Evolutionary conservation across 2,329 filamentous ascomycete species (phyloP).

Genomic region (Pseudohalonectria lignicola): DNA sequence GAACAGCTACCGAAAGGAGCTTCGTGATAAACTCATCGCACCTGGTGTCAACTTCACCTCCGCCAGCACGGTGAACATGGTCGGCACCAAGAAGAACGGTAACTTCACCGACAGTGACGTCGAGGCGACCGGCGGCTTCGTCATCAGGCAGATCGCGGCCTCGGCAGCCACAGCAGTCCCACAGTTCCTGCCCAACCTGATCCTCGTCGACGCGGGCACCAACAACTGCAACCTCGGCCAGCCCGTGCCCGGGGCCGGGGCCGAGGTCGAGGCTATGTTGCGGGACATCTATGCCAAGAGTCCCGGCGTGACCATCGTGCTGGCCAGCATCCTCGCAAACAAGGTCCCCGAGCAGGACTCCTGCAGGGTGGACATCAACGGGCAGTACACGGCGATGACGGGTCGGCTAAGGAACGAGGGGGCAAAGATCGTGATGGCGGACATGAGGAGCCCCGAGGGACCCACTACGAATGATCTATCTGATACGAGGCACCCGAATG

Average conservation of each 20-base stretch:
- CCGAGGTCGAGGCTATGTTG: slow-evolving; percentile 10
- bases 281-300: slow-evolving; percentile 9
- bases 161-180: slow-evolving; percentile 1
- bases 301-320: slow-evolving; percentile 12
- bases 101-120: slow-evolving; percentile 5
- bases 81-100: slow-evolving; percentile 4
- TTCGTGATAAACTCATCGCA: slow-evolving; percentile 4
- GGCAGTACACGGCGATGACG: slow-evolving; percentile 5
- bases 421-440: slow-evolving; percentile 9
- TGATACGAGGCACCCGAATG: slow-evolving; percentile 7
- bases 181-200: slow-evolving; percentile 9
- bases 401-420: slow-evolving; percentile 5
- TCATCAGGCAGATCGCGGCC: slow-evolving; percentile 3
- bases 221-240: slow-evolving; percentile 11
- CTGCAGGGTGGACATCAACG: slow-evolving; percentile 10
- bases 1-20: slow-evolving; percentile 6
- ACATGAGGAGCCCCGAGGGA: slow-evolving; percentile 9
- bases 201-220: slow-evolving; percentile 11
- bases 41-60: slow-evolving; percentile 1
- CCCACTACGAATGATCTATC: slow-evolving; percentile 7
- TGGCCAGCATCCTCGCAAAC: slow-evolving; percentile 13
- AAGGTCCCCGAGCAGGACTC: slow-evolving; percentile 9
- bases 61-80: slow-evolving; percentile 5
- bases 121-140: slow-evolving; percentile 4
- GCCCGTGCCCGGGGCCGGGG: slow-evolving; percentile 9